Percentiles rank a stretch among this genome's conserved stretches.
Evolutionary conservation across 2,329 filamentous ascomycete genomes (phyloP).

Genomic region (Cordyceps fumosorosea): DNA sequence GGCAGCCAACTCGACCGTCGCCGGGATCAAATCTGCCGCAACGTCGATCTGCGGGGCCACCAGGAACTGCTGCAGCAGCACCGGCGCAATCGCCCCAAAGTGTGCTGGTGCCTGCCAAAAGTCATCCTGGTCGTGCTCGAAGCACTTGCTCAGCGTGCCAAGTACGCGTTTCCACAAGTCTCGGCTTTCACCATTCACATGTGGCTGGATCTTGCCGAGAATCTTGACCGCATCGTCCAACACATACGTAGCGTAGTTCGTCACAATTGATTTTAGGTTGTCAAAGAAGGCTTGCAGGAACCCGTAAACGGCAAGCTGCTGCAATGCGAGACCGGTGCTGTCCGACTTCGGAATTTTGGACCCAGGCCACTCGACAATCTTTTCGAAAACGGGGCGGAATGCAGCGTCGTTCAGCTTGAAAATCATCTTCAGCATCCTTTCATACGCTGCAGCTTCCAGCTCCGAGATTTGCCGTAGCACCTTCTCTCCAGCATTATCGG

Average conservation of each 20-base stretch:
- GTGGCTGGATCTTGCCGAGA: conserved; percentile 41
- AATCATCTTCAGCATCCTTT: conserved; percentile 78
- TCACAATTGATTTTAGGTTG: conserved; percentile 87
- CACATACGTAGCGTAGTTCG: conserved; percentile 80
- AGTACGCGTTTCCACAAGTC: conserved; percentile 65
- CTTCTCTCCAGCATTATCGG: conserved; percentile 39
- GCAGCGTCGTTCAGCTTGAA: conserved; percentile 93
- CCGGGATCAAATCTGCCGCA: conserved; percentile 56
- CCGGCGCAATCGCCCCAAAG: conserved; percentile 64
- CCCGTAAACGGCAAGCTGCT: conserved; percentile 71
- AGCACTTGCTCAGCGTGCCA: conserved; percentile 64
- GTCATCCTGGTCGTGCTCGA: conserved; percentile 85
- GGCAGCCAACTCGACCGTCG: conserved; percentile 71
- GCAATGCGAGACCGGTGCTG: conserved; percentile 46
- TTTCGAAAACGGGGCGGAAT: conserved; percentile 85
- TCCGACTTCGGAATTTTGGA: conserved; percentile 57
- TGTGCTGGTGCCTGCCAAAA: conserved; percentile 94
- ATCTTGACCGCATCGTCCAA: conserved; percentile 66
- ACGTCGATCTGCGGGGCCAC: conserved; percentile 39
- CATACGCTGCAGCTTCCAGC: conserved; percentile 60
- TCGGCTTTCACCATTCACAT: conserved; percentile 43
- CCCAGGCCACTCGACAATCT: conserved; percentile 75
- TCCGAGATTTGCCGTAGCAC: conserved; percentile 43
- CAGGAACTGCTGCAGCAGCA: conserved; percentile 61
- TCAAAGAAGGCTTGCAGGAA: conserved; percentile 78